Evolutionary conservation across 495 filamentous ascomycete genomes (phyloP).

Genomic region (Neurospora sublineolata): DNA sequence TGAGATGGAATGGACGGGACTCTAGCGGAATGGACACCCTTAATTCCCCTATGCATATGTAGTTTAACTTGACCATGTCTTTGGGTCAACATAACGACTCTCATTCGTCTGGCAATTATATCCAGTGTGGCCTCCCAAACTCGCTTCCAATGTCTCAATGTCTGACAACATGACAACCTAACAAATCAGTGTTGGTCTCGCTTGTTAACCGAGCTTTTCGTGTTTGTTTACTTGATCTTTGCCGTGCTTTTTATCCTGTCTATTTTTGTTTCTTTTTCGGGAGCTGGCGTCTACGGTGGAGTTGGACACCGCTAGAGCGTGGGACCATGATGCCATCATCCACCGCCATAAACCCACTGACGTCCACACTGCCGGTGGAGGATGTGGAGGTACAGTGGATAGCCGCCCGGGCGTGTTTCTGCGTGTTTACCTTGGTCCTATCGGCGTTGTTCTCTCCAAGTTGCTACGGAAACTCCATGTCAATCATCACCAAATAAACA

Average conservation of each 20-base stretch:
- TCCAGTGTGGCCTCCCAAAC: neutral
- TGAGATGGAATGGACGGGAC: neutral
- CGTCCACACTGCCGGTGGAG: neutral
- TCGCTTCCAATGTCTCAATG: neutral
- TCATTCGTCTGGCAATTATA: neutral
- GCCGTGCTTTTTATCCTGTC: neutral
- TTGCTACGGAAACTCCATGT: neutral
- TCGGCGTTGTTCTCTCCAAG: neutral
- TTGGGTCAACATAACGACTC: neutral
- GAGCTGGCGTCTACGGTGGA: neutral
- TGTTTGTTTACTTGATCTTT: neutral
- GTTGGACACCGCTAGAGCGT: neutral
- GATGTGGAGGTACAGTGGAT: neutral
- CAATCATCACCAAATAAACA: neutral
- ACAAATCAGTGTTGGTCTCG: constrained; percentile 4
- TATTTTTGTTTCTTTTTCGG: neutral
- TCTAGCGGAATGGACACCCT: neutral
- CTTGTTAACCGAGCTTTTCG: neutral
- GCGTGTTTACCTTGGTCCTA: neutral
- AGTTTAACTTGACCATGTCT: neutral
- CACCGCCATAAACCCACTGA: neutral
- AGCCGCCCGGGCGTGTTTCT: neutral
- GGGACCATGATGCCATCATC: neutral
- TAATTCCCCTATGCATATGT: neutral
- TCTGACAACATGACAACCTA: neutral